Evolutionary conservation across 129 eudicot genomes (phyloP).

Genomic region (Helianthus tuberosus): DNA sequence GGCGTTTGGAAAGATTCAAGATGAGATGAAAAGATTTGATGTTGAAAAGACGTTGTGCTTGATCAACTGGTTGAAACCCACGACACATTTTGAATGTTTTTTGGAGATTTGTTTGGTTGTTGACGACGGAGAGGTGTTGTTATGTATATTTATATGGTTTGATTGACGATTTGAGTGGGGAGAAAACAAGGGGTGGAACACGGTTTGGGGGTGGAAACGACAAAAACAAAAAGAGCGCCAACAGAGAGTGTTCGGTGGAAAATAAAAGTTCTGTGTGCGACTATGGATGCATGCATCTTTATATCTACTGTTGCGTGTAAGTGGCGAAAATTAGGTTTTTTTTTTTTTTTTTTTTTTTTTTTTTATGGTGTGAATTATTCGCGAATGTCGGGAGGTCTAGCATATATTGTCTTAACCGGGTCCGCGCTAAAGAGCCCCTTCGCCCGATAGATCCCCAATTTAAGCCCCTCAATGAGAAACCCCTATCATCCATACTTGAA

Average conservation of each 20-base stretch:
- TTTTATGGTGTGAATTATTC: too few relatives aligned
- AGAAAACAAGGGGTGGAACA: slow-evolving; percentile 44
- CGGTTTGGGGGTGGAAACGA: slow-evolving; percentile 33
- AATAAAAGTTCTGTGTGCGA: slow-evolving; percentile 1
- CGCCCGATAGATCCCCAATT: too few relatives aligned
- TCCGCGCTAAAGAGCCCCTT: too few relatives aligned
- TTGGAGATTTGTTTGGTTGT: not conserved
- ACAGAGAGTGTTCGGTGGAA: not conserved
- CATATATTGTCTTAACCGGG: too few relatives aligned
- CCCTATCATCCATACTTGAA: too few relatives aligned
- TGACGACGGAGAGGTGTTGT: not conserved
- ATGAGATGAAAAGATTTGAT: slow-evolving; percentile 57
- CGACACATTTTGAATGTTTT: slow-evolving; percentile 50
- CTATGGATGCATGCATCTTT: not conserved
- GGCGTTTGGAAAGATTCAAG: slow-evolving; percentile 33
- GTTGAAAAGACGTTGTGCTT: slow-evolving; percentile 45
- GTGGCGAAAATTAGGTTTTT: too few relatives aligned
- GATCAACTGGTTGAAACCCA: slow-evolving; percentile 57
- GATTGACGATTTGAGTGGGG: not conserved
- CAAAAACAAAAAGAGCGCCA: slow-evolving; percentile 5
- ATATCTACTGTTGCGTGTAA: too few relatives aligned
- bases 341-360: too few relatives aligned
- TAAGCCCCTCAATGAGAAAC: too few relatives aligned
- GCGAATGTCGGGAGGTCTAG: too few relatives aligned
- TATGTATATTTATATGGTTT: slow-evolving; percentile 3